Percentiles rank a stretch among this genome's conserved stretches.
phyloP scores from a whole-genome alignment of 805 yeast species.

The Myxozyma melibiosi region DNA sequence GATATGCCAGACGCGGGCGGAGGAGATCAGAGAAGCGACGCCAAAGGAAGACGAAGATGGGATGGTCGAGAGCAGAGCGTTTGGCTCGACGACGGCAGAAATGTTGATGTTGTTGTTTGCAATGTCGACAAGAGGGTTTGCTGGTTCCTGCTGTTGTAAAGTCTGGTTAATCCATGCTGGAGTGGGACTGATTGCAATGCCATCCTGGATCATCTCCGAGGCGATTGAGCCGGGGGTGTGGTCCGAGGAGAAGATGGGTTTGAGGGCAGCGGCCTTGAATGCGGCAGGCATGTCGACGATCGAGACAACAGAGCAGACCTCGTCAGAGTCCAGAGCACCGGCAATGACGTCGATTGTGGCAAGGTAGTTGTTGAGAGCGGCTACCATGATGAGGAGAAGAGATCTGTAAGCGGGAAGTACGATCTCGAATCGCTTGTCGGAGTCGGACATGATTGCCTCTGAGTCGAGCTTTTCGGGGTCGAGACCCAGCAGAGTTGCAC shows the following conservation, averaged over 20 bases:
- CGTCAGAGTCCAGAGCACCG: slow-evolving; percentile 37
- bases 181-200: slow-evolving; percentile 40
- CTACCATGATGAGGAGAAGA: slow-evolving; percentile 41
- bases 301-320: slow-evolving; percentile 43
- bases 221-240: slow-evolving; percentile 42
- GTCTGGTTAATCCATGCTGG: slow-evolving; percentile 35
- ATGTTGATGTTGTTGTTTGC: slow-evolving; percentile 17
- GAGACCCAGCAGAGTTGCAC: slow-evolving; percentile 46
- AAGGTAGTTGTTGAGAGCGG: slow-evolving; percentile 42
- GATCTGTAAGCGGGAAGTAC: slow-evolving; percentile 42
- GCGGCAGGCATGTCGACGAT: slow-evolving; percentile 42
- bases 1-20: slow-evolving; percentile 44
- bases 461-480: slow-evolving; percentile 40
- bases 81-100: slow-evolving; percentile 21
- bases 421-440: slow-evolving; percentile 35
- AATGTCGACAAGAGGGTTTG: slow-evolving; percentile 15
- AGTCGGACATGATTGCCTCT: slow-evolving; percentile 16
- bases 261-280: slow-evolving; percentile 37
- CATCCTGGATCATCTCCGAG: slow-evolving; percentile 44
- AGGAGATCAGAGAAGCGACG: slow-evolving; percentile 35
- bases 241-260: slow-evolving; percentile 41
- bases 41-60: slow-evolving; percentile 27
- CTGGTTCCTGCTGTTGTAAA: slow-evolving; percentile 19
- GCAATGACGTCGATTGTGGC: slow-evolving; percentile 34
- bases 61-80: slow-evolving; percentile 11